These are phyloP conservation scores for Tetrapisispora arboricola DNA, from an alignment of 805 yeast species.

Conservation along the genomic window DNA sequence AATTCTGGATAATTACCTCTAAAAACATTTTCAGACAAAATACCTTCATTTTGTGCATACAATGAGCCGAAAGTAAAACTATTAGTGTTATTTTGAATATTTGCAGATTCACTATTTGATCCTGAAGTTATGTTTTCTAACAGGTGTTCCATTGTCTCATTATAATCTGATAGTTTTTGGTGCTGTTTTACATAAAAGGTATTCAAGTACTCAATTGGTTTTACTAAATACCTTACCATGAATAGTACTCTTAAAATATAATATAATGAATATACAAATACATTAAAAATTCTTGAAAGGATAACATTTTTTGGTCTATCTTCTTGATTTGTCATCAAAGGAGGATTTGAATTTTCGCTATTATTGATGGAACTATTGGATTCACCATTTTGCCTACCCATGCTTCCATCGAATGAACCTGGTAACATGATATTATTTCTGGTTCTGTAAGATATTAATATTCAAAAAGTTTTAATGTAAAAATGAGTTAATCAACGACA, in stretches of 20 bases:
- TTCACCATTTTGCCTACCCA: too few relatives aligned
- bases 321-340: not conserved
- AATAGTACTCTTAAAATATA: constrained; percentile 8
- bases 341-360: too few relatives aligned
- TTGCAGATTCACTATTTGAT: constrained; percentile 3
- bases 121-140: constrained; percentile 12
- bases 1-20: constrained; percentile 79
- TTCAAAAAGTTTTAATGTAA: too few relatives aligned
- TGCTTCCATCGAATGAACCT: too few relatives aligned
- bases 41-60: constrained; percentile 18
- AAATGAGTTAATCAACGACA: too few relatives aligned
- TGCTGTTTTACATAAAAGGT: constrained; percentile 17
- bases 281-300: not conserved
- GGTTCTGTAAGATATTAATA: too few relatives aligned
- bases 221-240: constrained; percentile 9
- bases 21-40: constrained; percentile 16
- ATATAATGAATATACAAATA: constrained; percentile 14
- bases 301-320: too few relatives aligned
- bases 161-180: constrained; percentile 8
- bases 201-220: constrained; percentile 15
- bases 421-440: not conserved
- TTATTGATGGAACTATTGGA: too few relatives aligned
- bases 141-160: constrained; percentile 7
- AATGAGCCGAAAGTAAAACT: constrained; percentile 19
- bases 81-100: constrained; percentile 4